These are phyloP conservation scores for Inonotus hispidus DNA, from an alignment of 1,284 basidiomycete species.

Conservation along the genomic window DNA sequence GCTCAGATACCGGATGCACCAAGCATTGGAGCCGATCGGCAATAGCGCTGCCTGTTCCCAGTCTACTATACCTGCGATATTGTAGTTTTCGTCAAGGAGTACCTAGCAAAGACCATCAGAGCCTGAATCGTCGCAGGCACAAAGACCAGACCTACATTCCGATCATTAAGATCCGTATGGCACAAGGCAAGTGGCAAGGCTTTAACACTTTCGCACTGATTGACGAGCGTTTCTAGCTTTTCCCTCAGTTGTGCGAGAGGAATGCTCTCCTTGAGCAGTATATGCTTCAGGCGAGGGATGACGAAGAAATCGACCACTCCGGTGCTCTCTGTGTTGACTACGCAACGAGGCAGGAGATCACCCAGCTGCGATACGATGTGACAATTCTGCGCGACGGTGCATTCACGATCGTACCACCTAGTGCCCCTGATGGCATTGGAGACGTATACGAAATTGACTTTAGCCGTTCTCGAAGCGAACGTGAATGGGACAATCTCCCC, in stretches of 20 bases:
- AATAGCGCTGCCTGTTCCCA: background rate
- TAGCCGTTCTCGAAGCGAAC: background rate
- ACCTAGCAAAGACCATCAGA: background rate
- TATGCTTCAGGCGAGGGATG: background rate
- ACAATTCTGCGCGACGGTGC: too few species aligned
- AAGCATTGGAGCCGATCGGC: background rate
- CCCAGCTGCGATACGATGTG: background rate
- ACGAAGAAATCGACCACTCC: background rate
- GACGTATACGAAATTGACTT: background rate
- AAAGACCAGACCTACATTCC: background rate
- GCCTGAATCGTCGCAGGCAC: background rate
- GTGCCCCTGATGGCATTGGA: too few species aligned
- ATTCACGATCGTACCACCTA: too few species aligned
- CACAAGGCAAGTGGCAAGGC: background rate
- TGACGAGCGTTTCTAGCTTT: background rate
- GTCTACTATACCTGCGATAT: background rate
- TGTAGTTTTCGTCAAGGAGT: background rate
- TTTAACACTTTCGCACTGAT: background rate
- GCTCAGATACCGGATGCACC: background rate
- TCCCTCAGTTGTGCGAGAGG: background rate
- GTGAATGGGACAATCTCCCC: background rate
- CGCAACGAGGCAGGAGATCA: background rate
- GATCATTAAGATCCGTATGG: background rate
- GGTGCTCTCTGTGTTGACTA: background rate
- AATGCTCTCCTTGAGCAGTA: background rate